These are phyloP conservation scores for Daldinia loculata DNA, from an alignment of 495 filamentous ascomycete species.

Conservation along the genomic window DNA sequence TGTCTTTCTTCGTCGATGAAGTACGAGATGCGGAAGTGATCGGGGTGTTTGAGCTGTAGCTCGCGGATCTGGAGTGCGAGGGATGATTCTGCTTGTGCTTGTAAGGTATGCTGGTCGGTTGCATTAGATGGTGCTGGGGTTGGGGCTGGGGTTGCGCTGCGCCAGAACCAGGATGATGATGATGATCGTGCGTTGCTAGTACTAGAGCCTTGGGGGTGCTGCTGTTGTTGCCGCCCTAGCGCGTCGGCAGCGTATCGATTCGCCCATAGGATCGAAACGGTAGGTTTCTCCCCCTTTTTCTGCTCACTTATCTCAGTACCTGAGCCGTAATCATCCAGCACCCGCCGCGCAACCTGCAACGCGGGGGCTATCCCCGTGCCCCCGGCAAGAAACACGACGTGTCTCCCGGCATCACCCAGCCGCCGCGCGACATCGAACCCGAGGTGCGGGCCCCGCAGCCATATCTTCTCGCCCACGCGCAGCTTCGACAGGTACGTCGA, in stretches of 20 bases:
- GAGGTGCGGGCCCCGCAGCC: conserved; percentile 78
- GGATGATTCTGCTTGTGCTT: conserved; percentile 12
- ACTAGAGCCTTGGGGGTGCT: background rate
- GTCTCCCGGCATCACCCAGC: conserved; percentile 40
- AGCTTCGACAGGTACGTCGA: conserved; percentile 75
- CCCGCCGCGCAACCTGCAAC: conserved; percentile 73
- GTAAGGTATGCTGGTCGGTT: conserved; percentile 14
- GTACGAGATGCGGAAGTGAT: conserved; percentile 70
- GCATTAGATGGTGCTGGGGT: too few species aligned
- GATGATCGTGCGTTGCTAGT: conserved; percentile 13
- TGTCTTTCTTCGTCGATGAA: conserved; percentile 79
- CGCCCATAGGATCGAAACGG: conserved; percentile 52
- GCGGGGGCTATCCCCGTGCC: conserved; percentile 95
- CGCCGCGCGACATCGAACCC: conserved; percentile 70
- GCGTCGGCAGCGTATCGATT: conserved; percentile 53
- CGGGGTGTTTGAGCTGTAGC: conserved; percentile 63
- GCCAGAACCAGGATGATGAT: conserved; percentile 2
- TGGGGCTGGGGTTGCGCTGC: background rate
- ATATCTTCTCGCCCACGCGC: conserved; percentile 66
- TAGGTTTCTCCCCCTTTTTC: conserved; percentile 1
- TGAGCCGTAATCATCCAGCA: conserved; percentile 53
- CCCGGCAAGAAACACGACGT: conserved; percentile 84
- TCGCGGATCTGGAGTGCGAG: conserved; percentile 70
- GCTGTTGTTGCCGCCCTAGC: conserved; percentile 23
- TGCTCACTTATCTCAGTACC: conserved; percentile 5